Evolutionary conservation across 441 rosid genomes (phyloP), one percentile per base, ranked within the genome.

Genomic region (Lepidium campestre): DNA sequence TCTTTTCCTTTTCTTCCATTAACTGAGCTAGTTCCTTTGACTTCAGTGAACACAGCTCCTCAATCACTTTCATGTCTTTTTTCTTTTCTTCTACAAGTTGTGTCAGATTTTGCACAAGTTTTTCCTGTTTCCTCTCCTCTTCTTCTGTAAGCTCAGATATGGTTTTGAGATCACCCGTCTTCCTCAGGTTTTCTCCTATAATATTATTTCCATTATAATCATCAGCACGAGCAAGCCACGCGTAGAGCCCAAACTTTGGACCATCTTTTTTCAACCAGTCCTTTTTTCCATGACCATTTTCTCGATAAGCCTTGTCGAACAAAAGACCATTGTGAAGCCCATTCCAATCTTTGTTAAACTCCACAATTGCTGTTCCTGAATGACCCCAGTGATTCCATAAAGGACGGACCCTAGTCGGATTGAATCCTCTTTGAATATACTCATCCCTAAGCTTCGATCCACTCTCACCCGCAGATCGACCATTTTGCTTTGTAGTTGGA

Each of bases 381-480:
- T 85, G 90, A 23, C 98, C 99, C n/a, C 72, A 77, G 60, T 75
- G 82, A 67, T 79, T 88, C 98, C 99, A 93, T 15, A 91, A 72
- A 1, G 99, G 83, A 68, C 74, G 83, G 60, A 93, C 97, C 63
- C 96, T 84, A 19, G 37, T 74, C 7, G 99, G 96, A 62, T 89
- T 87, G 69, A 91, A 94, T 57, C 97, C 97, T 82, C 93, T 78
- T 44, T 70, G 72, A 13, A 56, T 89, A 61, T 86, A 78, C 82
- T 86, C 96, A 70, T 94, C 96, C 68, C 97, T 88, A 27, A 87
- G 73, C 83, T 88, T 94, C 4, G 96, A 82, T 61, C 99, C 99
- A 71, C 98, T 91, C 53, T 76, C 93, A 37, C 98, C 99, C 1
- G 82, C 91, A 61, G 55, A 68, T 31, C 92, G 79, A 22, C 97